A percentile compares a stretch with the other conserved stretches of the same genome.
Evolutionary conservation across 306 rosid genomes (phyloP).

Genomic region (Vigna angularis): DNA sequence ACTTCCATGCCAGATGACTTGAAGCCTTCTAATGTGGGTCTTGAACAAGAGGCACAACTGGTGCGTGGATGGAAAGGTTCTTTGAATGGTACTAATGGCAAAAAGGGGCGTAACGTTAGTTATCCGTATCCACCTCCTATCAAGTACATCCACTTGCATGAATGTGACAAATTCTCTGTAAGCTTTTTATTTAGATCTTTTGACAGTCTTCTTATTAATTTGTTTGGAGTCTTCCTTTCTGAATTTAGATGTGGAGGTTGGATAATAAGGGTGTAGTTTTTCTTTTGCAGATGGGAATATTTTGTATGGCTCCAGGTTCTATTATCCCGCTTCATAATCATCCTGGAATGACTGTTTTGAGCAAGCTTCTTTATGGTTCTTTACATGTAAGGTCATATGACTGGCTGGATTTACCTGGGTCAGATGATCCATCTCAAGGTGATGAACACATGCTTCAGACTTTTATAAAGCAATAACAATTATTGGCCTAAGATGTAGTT

Average conservation of each 20-base stretch:
- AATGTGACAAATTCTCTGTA: slow-evolving; percentile 58
- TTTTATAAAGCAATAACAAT: neutral
- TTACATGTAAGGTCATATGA: slow-evolving; percentile 72
- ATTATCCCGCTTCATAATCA: slow-evolving; percentile 87
- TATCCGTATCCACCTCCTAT: slow-evolving; percentile 45
- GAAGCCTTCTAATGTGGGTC: slow-evolving; percentile 58
- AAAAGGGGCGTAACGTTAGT: slow-evolving; percentile 39
- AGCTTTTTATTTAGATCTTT: slow-evolving; percentile 24
- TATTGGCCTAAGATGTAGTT: neutral
- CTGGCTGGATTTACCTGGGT: slow-evolving; percentile 73
- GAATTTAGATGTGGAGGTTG: slow-evolving; percentile 33
- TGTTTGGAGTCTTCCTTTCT: slow-evolving; percentile 25
- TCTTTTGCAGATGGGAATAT: slow-evolving; percentile 78
- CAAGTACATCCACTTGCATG: slow-evolving; percentile 56
- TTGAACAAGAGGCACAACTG: slow-evolving; percentile 50
- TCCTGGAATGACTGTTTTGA: slow-evolving; percentile 92
- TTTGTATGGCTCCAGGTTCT: slow-evolving; percentile 83
- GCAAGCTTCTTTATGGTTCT: slow-evolving; percentile 88
- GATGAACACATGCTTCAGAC: slow-evolving; percentile 28
- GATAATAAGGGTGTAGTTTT: slow-evolving; percentile 26
- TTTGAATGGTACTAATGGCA: slow-evolving; percentile 46
- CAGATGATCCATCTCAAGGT: slow-evolving; percentile 65
- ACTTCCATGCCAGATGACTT: slow-evolving; percentile 44
- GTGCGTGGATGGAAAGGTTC: slow-evolving; percentile 43
- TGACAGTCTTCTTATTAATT: slow-evolving; percentile 2